Conservation (phyloP, 768 basidiomycete genomes). For the Lanmaoa rubissima region DNA sequence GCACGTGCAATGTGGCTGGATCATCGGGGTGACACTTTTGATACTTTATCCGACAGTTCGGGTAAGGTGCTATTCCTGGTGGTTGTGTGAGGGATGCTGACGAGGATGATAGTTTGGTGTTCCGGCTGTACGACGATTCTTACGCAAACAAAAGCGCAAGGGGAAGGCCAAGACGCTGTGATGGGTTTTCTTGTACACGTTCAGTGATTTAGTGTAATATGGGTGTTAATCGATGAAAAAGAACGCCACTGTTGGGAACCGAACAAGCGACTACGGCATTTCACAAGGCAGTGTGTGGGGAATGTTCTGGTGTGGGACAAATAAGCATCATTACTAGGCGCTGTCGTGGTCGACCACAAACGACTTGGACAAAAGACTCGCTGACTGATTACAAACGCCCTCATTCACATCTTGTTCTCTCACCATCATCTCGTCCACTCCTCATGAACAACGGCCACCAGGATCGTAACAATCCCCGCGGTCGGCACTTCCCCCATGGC, state of each 20-base stretch:
- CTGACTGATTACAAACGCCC: conserved; percentile 7
- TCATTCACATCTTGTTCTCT: conserved; percentile 13
- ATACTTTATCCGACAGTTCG: conserved; percentile 66
- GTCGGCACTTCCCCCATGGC: conserved; percentile 11
- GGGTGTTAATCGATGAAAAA: neutral
- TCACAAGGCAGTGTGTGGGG: neutral
- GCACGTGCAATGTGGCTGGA: conserved; percentile 65
- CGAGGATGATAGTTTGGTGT: conserved; percentile 55
- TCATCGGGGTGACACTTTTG: conserved; percentile 54
- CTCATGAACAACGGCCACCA: conserved; percentile 21
- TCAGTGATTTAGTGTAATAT: neutral
- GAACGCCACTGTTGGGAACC: conserved; percentile 2
- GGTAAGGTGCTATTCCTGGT: conserved; percentile 41
- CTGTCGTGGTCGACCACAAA: neutral
- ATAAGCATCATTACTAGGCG: conserved; percentile 16
- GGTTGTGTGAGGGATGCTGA: conserved; percentile 8
- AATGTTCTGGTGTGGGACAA: conserved; percentile 33
- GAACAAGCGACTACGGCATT: conserved; percentile 9
- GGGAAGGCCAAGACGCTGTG: conserved; percentile 32
- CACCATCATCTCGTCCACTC: conserved; percentile 10
- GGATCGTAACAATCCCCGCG: conserved; percentile 4
- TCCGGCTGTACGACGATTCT: conserved; percentile 53
- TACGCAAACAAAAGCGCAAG: conserved; percentile 37
- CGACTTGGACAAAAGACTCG: neutral
- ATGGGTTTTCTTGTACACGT: conserved; percentile 10